phyloP scores from a whole-genome alignment of 495 filamentous ascomycete genomes.

The Lophium mytilinum region DNA sequence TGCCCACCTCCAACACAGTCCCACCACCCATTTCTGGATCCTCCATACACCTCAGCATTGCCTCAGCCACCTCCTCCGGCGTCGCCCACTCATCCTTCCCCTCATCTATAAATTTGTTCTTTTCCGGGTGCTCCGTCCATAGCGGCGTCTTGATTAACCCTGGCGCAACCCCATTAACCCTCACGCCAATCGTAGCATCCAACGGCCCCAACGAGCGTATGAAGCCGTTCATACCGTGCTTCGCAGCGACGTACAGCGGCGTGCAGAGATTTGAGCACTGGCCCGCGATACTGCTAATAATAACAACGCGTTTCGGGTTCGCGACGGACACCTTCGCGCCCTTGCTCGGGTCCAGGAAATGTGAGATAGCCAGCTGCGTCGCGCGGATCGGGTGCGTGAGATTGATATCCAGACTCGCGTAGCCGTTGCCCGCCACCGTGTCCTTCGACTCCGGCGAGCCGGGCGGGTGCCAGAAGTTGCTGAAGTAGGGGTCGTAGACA shows the following conservation, averaged over 20 bases:
- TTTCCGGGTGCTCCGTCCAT: constrained; percentile 63
- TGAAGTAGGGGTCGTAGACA: constrained; percentile 59
- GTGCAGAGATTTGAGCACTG: constrained; percentile 42
- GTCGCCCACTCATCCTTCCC: constrained; percentile 51
- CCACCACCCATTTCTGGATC: constrained; percentile 35
- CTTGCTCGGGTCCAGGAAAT: constrained; percentile 41
- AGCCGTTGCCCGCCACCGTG: constrained; percentile 28
- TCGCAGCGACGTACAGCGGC: constrained; percentile 55
- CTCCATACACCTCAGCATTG: constrained; percentile 54
- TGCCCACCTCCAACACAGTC: constrained; percentile 52
- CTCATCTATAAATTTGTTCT: constrained; percentile 47
- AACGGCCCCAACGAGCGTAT: constrained; percentile 47
- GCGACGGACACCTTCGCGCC: constrained; percentile 19
- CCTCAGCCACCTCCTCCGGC: constrained; percentile 55
- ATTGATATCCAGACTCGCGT: constrained; percentile 57
- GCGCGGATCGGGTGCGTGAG: constrained; percentile 61
- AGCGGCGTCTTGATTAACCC: constrained; percentile 59
- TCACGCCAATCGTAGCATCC: constrained; percentile 46
- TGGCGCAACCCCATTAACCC: constrained; percentile 59
- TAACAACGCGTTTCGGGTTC: constrained; percentile 47
- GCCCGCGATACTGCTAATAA: constrained; percentile 57
- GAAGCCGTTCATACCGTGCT: constrained; percentile 56
- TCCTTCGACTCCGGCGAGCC: constrained; percentile 45
- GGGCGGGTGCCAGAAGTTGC: constrained; percentile 60
- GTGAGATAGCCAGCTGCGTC: constrained; percentile 55